A percentile compares a stretch with the other conserved stretches of the same genome.
These are phyloP conservation scores for Pseudocercospora musae DNA, from an alignment of 2,329 filamentous ascomycete genomes.

Conservation along the genomic window DNA sequence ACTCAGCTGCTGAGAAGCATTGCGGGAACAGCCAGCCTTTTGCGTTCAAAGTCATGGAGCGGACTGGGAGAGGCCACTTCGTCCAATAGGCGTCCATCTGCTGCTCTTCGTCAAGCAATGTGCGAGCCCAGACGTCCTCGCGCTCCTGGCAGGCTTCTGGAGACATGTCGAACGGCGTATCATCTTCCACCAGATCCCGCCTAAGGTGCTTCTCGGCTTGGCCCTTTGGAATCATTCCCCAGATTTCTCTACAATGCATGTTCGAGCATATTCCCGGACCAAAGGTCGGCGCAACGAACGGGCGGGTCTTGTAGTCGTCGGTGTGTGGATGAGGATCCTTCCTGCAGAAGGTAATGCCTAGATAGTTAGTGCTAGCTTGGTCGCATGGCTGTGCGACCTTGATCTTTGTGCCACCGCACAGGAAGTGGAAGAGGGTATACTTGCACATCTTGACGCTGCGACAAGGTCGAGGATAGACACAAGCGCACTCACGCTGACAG, in stretches of 20 bases:
- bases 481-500: neutral
- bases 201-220: neutral
- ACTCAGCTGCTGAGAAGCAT: neutral
- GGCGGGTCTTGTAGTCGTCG: constrained; percentile 4
- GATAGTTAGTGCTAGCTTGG: constrained; percentile 4
- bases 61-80: constrained; percentile 3
- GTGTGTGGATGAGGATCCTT: constrained; percentile 6
- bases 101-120: constrained; percentile 10
- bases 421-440: constrained; percentile 15
- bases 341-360: constrained; percentile 12
- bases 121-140: constrained; percentile 12
- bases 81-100: constrained; percentile 11
- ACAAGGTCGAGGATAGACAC: neutral
- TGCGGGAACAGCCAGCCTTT: neutral
- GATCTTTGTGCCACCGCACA: constrained; percentile 17
- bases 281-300: neutral
- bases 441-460: constrained; percentile 14
- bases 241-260: constrained; percentile 11
- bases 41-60: neutral
- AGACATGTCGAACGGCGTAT: constrained; percentile 12
- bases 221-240: neutral
- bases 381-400: constrained; percentile 14
- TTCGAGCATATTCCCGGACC: constrained; percentile 18
- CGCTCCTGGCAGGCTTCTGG: constrained; percentile 14
- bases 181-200: constrained; percentile 8